Evolutionary conservation across 2,329 filamentous ascomycete species (phyloP).

Genomic region (Triangularia verruculosa): DNA sequence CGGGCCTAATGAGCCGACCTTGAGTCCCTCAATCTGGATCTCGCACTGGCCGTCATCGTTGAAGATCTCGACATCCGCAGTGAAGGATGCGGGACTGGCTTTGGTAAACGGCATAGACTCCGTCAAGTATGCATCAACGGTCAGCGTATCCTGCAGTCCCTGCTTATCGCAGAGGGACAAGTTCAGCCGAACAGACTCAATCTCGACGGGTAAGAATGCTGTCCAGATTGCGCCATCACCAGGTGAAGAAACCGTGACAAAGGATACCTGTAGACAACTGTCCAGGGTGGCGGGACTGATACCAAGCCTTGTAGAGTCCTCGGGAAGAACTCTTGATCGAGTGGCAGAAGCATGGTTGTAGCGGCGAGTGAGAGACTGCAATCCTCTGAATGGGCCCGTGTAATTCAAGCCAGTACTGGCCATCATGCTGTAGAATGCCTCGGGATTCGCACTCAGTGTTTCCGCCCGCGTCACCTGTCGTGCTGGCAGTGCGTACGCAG

Average conservation of each 20-base stretch:
- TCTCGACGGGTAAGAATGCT: slow-evolving; percentile 39
- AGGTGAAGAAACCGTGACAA: slow-evolving; percentile 40
- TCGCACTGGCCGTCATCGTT: slow-evolving; percentile 33
- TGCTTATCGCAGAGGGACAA: slow-evolving; percentile 29
- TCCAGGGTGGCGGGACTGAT: slow-evolving; percentile 43
- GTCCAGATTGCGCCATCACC: slow-evolving; percentile 43
- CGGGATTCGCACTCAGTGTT: slow-evolving; percentile 31
- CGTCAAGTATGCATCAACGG: slow-evolving; percentile 35
- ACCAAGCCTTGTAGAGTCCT: slow-evolving; percentile 37
- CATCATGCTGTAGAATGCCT: slow-evolving; percentile 44
- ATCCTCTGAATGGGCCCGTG: slow-evolving; percentile 38
- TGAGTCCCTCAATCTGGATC: slow-evolving; percentile 35
- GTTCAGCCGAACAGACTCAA: slow-evolving; percentile 39
- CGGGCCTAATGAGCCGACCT: slow-evolving; percentile 33
- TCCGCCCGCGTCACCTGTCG: slow-evolving; percentile 30
- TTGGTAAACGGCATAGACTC: slow-evolving; percentile 26
- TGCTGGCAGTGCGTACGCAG: slow-evolving; percentile 29
- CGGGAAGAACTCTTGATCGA: slow-evolving; percentile 32
- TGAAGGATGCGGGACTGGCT: slow-evolving; percentile 31
- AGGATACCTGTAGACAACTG: slow-evolving; percentile 42
- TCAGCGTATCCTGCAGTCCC: slow-evolving; percentile 20
- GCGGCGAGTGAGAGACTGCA: slow-evolving; percentile 36
- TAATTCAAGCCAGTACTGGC: slow-evolving; percentile 37
- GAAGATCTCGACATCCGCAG: slow-evolving; percentile 37
- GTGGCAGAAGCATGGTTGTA: slow-evolving; percentile 36